Conservation (phyloP, 495 filamentous ascomycete species). For the Evernia prunastri region DNA sequence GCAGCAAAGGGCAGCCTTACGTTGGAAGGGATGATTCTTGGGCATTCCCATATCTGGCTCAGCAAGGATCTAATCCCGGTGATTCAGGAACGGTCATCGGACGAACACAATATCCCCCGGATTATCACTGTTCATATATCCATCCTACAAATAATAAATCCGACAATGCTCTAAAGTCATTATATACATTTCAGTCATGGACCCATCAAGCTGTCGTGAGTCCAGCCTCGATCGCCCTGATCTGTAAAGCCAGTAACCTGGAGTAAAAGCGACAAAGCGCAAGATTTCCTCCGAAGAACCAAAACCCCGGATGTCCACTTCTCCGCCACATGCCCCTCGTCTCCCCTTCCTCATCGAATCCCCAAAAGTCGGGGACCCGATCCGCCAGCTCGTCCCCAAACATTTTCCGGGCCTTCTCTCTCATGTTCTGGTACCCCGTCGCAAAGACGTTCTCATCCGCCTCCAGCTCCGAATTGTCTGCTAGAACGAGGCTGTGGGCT, state of each 20-base stretch:
- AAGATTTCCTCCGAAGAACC: conserved; percentile 78
- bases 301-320: conserved; percentile 66
- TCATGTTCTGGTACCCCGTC: conserved; percentile 80
- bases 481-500: conserved; percentile 52
- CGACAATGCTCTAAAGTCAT: too few species aligned
- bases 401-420: conserved; percentile 50
- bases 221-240: conserved; percentile 58
- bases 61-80: too few species aligned
- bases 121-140: too few species aligned
- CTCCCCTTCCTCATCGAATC: conserved; percentile 72
- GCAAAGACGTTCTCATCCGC: conserved; percentile 79
- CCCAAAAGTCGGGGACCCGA: conserved; percentile 59
- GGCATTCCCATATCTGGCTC: too few species aligned
- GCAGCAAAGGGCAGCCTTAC: too few species aligned
- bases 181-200: too few species aligned
- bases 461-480: conserved; percentile 58
- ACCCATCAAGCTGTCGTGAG: conserved; percentile 12
- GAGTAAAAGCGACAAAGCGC: conserved; percentile 68
- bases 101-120: too few species aligned
- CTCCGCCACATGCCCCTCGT: conserved; percentile 62
- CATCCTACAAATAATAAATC: too few species aligned
- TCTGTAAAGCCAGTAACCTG: conserved; percentile 65
- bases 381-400: conserved; percentile 69
- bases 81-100: too few species aligned
- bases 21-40: too few species aligned